These are phyloP conservation scores for Colletotrichum sp. DNA, from an alignment of 2,329 filamentous ascomycete genomes.

Conservation along the genomic window DNA sequence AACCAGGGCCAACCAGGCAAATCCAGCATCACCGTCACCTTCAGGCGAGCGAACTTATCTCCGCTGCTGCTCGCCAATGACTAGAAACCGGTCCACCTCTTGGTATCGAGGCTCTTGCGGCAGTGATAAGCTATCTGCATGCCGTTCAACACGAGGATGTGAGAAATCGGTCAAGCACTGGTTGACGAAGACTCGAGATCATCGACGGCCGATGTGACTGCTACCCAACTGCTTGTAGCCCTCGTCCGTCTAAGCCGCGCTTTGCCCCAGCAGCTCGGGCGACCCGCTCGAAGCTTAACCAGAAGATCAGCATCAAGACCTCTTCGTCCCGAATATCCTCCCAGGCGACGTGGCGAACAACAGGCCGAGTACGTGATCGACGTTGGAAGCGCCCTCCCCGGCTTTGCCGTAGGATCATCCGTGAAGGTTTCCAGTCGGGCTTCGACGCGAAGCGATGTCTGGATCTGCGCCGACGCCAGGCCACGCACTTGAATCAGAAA, in stretches of 20 bases:
- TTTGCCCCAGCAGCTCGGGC: not conserved
- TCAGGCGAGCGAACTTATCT: not conserved
- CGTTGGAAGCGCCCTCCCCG: not conserved
- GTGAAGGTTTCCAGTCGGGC: not conserved
- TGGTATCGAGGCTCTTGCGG: not conserved
- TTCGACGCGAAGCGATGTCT: not conserved
- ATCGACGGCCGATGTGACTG: not conserved
- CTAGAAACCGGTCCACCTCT: not conserved
- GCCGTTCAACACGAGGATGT: not conserved
- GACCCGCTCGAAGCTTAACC: not conserved
- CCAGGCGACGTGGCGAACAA: constrained; percentile 4
- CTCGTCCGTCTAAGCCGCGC: not conserved
- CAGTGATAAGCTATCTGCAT: not conserved
- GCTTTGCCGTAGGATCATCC: not conserved
- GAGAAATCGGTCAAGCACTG: not conserved
- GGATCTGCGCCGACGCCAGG: not conserved
- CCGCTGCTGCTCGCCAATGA: not conserved
- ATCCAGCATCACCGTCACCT: not conserved
- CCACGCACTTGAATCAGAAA: not conserved
- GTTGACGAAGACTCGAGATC: not conserved
- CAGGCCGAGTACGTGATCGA: not conserved
- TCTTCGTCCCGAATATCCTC: not conserved
- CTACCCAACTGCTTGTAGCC: not conserved
- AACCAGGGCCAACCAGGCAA: not conserved
- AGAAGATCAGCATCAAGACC: constrained; percentile 1